Evolutionary conservation across 768 basidiomycete genomes (phyloP), one percentile per base, ranked within the genome.

Genomic region (Xerocomellus amylosporus): DNA sequence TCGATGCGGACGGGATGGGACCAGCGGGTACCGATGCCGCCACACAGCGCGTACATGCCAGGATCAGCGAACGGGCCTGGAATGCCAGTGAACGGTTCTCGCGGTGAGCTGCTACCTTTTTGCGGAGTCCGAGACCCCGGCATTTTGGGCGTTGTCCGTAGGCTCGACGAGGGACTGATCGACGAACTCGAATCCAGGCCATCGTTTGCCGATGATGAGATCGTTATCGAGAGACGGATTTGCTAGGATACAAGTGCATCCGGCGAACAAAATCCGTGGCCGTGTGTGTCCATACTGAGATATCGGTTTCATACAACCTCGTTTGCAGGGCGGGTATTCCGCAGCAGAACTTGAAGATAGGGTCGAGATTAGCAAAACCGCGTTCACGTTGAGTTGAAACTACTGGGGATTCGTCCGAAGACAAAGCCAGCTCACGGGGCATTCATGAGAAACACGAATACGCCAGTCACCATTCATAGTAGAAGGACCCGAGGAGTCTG

Each of bases 161-260:
- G 24, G 33, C 44, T 12, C 17, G 34, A 33, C 14, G 15, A 4
- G 20, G 8, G 31, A 30, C 30, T 55, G 17, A 40, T 15, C 22
- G 19, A 44, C 19, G 42, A 19, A 36, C 40, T 15, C n/a, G 24
- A 8, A 19, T 44, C 0, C n/a, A 63, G 61, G n/a, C 42, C 51
- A 15, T 50, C 51, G 13, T 46, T 60, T 1, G 8, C 41, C 20
- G 28, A 36, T 19, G n/a, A 49, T 15, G 53, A 63, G 28, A 28
- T 63, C 31, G 1, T 40, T 0, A 12, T 63, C 28, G 41, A 55
- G 51, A 51, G 42, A 39, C 48, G 49, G 13, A 53, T 53, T 20
- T 59, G 49, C 40, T 63, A 14, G 3, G 54, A 28, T 63, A 55
- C 20, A 53, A 46, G 30, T 40, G 57, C 8, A 63, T 62, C 47